Evolutionary conservation across 345 rosid species (phyloP).

Genomic region (Cardamine chenopodiifolia): DNA sequence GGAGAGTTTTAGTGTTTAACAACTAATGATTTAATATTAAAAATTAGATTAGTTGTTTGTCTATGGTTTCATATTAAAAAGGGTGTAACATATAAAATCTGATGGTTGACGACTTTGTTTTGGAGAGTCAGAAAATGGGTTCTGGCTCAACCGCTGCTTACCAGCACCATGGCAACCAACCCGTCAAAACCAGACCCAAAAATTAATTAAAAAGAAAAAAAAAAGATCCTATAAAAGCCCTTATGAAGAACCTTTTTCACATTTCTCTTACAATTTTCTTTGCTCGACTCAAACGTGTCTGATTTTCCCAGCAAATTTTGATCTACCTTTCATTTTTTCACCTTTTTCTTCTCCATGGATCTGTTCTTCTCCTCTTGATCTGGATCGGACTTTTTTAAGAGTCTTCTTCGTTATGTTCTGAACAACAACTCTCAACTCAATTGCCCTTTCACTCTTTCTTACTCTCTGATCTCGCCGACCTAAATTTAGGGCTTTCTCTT

Average conservation of each 20-base stretch:
- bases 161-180: conserved; percentile 13
- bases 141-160: conserved; percentile 9
- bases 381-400: conserved; percentile 23
- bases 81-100: no score
- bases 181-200: conserved; percentile 33
- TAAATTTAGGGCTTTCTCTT: conserved; percentile 40
- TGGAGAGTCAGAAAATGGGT: background rate
- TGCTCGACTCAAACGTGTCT: conserved; percentile 37
- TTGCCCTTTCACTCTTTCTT: conserved; percentile 29
- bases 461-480: conserved; percentile 30
- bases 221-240: conserved; percentile 35
- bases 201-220: no score
- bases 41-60: background rate
- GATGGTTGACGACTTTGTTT: background rate
- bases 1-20: background rate
- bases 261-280: conserved; percentile 37
- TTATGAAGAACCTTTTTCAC: conserved; percentile 45
- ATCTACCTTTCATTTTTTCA: conserved; percentile 35
- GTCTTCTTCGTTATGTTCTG: conserved; percentile 22
- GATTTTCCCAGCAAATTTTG: conserved; percentile 39
- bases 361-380: conserved; percentile 33
- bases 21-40: background rate
- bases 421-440: conserved; percentile 34
- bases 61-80: background rate
- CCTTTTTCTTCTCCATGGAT: conserved; percentile 38